Evolutionary conservation across 2,329 filamentous ascomycete species (phyloP).

Genomic region (Aspergillus nomiae): DNA sequence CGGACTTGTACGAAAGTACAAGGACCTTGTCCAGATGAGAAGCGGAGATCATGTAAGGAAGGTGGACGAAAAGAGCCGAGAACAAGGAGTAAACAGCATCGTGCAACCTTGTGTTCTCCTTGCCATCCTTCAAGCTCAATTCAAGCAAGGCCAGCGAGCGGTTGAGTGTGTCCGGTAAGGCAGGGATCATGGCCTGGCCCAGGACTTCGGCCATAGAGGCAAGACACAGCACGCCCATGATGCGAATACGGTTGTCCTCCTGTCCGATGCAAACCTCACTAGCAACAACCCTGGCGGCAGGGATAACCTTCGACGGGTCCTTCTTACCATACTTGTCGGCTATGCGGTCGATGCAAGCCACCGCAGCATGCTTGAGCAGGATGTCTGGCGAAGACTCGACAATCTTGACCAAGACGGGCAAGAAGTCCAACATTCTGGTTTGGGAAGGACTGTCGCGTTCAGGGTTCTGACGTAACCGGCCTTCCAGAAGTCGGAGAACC

Average conservation of each 20-base stretch:
- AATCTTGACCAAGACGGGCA: conserved; percentile 76
- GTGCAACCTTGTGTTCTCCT: conserved; percentile 66
- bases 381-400: conserved; percentile 72
- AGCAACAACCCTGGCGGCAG: conserved; percentile 75
- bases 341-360: conserved; percentile 90
- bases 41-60: conserved; percentile 86
- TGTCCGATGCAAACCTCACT: conserved; percentile 76
- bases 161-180: conserved; percentile 75
- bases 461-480: conserved; percentile 73
- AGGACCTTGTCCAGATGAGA: conserved; percentile 73
- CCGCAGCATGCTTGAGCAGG: conserved; percentile 78
- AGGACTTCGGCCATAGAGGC: conserved; percentile 88
- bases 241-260: conserved; percentile 69
- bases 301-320: conserved; percentile 73
- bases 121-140: conserved; percentile 58
- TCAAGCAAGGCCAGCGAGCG: conserved; percentile 72
- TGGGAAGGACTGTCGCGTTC: conserved; percentile 70
- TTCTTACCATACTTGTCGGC: conserved; percentile 95
- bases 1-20: conserved; percentile 70
- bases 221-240: conserved; percentile 85
- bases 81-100: conserved; percentile 82
- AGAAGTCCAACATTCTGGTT: conserved; percentile 71
- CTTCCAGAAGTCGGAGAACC: conserved; percentile 77
- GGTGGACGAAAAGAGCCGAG: conserved; percentile 74
- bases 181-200: conserved; percentile 79